Base-by-base conservation (phyloP, 192 early-diverging fungal species). In the Paraglomus brasilianum region DNA sequence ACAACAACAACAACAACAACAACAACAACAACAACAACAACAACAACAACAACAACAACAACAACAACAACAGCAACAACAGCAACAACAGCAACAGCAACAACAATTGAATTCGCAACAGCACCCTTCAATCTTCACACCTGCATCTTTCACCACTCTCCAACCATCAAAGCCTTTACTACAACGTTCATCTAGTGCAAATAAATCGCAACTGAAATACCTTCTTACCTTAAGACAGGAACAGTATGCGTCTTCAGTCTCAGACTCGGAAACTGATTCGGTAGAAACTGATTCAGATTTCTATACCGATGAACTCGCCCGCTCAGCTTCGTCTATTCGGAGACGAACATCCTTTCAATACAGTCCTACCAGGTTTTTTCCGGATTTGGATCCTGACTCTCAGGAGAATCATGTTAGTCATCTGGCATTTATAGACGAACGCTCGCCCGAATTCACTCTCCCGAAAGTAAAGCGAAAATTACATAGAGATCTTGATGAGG, bases 381-480 rank as follows among this genome's bases (percentile, higher is more conserved):
- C 66, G 14, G 66, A 69, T 44, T 43, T 69, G 46, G 40, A 50
- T 10, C 40, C 48, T 24, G 66, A 69, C 30, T 50, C 66, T 69
- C 51, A 69, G 56, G 51, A 69, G 56, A 69, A 69, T 55, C 66
- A 42, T 69, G 13, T 69, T 19, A 69, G 52, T 69, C 22, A 69
- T 55, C 45, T 69, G 36, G 51, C 52, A 56, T 56, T 69, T 43
- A 69, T 69, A 17, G 66, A 69, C 38, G 66, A 69, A 39, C 22
- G 66, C 44, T 51, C 51, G 14, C 66, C 66, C 0, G 66, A 69
- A 56, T 69, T 69, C 19, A 50, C 66, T 38, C 46, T 69, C 48
- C 66, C 66, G 36, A 69, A 69, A 45, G 66, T 69, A 5, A 69
- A 69, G 42, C 66, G 51, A 52, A 69, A 69, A 69, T n/a, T 69